Percentiles rank a stretch among this genome's conserved stretches.
These are phyloP conservation scores for Zostera marina DNA, from an alignment of 116 monocot species.

Conservation along the genomic window DNA sequence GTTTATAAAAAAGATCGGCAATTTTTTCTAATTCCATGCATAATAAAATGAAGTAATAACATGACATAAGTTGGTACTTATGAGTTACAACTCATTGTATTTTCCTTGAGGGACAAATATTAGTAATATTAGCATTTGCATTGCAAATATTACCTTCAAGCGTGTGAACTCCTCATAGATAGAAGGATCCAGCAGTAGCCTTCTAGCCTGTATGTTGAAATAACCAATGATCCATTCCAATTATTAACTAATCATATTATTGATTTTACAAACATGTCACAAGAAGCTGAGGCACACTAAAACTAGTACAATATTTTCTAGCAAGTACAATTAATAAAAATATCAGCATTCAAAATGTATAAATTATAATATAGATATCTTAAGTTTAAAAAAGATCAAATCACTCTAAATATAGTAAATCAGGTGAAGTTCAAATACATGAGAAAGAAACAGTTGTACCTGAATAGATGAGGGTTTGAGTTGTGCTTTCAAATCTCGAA, in stretches of 20 bases:
- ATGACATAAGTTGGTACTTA: neutral
- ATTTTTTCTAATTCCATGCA: too few relatives aligned
- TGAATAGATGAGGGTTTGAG: conserved; percentile 85
- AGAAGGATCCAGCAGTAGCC: conserved; percentile 84
- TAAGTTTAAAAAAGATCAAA: too few relatives aligned
- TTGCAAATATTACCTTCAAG: conserved; percentile 79
- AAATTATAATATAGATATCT: too few relatives aligned
- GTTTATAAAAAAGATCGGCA: neutral
- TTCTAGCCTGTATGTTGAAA: conserved; percentile 67
- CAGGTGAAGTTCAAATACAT: neutral
- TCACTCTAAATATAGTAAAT: neutral
- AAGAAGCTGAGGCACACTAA: too few relatives aligned
- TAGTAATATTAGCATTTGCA: too few relatives aligned
- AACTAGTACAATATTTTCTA: too few relatives aligned
- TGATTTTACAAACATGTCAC: too few relatives aligned
- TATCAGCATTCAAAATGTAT: too few relatives aligned
- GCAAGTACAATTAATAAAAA: too few relatives aligned
- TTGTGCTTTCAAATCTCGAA: conserved; percentile 81
- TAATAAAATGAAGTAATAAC: too few relatives aligned
- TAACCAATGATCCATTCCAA: too few relatives aligned
- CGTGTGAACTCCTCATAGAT: conserved; percentile 97
- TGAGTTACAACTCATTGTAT: neutral
- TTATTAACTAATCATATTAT: neutral
- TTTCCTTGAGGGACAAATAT: neutral
- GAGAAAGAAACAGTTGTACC: conserved; percentile 17